phyloP scores from a whole-genome alignment of 176 grass and related monocot genomes.

The Thinopyrum elongatum region DNA sequence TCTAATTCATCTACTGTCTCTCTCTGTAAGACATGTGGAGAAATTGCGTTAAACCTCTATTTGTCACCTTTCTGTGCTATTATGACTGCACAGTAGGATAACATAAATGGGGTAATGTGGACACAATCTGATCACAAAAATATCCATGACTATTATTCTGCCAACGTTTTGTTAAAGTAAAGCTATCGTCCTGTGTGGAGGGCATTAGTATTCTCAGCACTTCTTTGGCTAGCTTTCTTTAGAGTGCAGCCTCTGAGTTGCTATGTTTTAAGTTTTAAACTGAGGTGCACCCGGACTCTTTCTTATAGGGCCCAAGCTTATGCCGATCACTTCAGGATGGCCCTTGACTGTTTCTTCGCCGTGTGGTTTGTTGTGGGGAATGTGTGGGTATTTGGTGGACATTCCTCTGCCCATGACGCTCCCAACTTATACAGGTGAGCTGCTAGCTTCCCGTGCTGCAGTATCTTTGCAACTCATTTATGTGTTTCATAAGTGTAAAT shows the following conservation, averaged over 20 bases:
- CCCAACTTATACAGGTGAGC: slow-evolving; percentile 83
- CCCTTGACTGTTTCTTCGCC: slow-evolving; percentile 91
- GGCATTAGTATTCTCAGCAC: not conserved
- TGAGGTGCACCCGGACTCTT: not conserved
- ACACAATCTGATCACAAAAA: slow-evolving; percentile 1
- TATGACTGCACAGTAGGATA: not conserved
- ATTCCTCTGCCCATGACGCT: slow-evolving; percentile 67
- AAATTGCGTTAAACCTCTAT: not conserved
- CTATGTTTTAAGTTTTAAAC: not conserved
- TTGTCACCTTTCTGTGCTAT: not conserved
- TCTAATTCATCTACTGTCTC: not conserved
- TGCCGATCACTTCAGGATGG: slow-evolving; percentile 92
- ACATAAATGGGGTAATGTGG: not conserved
- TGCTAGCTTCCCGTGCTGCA: slow-evolving; percentile 21
- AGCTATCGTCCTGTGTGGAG: not conserved
- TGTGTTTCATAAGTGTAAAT: slow-evolving; percentile 35
- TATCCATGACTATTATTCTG: slow-evolving; percentile 4
- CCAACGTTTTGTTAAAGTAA: not conserved
- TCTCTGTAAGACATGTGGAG: not conserved
- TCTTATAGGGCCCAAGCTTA: slow-evolving; percentile 67
- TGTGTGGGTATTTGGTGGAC: slow-evolving; percentile 94
- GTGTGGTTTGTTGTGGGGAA: slow-evolving; percentile 99
- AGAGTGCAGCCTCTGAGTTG: slow-evolving; percentile 1
- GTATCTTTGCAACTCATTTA: slow-evolving; percentile 26
- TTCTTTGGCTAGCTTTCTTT: not conserved